Evolutionary conservation across 2,329 filamentous ascomycete species (phyloP).

Genomic region (Venturia asperata): DNA sequence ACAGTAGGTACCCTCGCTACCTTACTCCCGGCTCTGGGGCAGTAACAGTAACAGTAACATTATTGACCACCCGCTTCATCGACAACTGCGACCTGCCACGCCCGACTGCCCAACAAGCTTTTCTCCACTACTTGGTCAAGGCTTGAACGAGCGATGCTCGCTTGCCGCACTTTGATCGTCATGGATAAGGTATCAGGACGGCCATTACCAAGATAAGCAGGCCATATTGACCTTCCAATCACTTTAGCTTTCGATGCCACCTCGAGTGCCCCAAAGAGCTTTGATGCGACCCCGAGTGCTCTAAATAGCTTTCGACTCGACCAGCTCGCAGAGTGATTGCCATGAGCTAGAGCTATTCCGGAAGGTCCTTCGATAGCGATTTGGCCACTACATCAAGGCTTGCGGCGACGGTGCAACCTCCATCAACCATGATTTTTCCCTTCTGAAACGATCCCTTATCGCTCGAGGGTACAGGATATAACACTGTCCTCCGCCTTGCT

Average conservation of each 20-base stretch:
- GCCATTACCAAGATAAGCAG: background rate
- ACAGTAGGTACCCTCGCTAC: no score
- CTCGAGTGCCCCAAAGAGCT: background rate
- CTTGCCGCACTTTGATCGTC: background rate
- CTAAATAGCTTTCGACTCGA: background rate
- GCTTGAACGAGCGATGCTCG: background rate
- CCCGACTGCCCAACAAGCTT: background rate
- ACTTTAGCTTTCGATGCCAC: background rate
- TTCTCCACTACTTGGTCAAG: background rate
- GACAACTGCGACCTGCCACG: background rate
- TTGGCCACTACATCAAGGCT: background rate
- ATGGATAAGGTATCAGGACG: background rate
- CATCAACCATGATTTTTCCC: background rate
- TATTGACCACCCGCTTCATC: background rate
- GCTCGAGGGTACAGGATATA: background rate
- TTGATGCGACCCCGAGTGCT: background rate
- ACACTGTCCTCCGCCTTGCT: background rate
- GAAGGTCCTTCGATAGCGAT: constrained; percentile 1
- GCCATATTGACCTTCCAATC: background rate
- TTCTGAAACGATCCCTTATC: background rate
- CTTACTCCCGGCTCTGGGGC: no score
- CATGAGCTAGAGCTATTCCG: background rate
- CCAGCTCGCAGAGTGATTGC: background rate
- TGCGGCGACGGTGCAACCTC: background rate
- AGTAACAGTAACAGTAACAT: no score